Conservation (phyloP, 2,329 filamentous ascomycete genomes). For the Aspergillus bombycis region DNA sequence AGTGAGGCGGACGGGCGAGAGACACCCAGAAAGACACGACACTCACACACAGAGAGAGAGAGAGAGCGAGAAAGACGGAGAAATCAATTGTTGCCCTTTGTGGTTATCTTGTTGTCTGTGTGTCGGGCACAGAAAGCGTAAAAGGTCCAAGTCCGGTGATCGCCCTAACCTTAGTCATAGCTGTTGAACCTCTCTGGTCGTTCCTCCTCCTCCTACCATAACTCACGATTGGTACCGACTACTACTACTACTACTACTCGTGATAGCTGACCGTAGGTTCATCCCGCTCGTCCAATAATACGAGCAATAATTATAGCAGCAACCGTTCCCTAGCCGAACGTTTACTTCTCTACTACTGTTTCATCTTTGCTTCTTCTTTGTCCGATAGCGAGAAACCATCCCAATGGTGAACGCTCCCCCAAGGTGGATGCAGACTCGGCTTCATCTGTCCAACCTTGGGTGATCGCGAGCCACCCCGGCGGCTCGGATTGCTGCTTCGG, state of each 20-base stretch:
- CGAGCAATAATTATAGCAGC: not conserved
- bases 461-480: conserved; percentile 1
- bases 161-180: not conserved
- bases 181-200: not conserved
- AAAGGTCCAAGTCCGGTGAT: not conserved
- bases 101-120: not conserved
- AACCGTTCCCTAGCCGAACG: too few species aligned
- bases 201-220: too few species aligned
- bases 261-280: not conserved
- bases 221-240: too few species aligned
- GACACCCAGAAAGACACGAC: not conserved
- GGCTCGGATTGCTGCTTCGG: not conserved
- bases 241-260: too few species aligned
- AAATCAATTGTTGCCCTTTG: conserved; percentile 1
- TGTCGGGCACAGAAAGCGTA: conserved; percentile 3
- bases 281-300: not conserved
- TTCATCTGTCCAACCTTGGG: not conserved
- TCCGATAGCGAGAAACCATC: not conserved
- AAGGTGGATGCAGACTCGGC: not conserved
- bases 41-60: not conserved
- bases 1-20: not conserved
- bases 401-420: not conserved
- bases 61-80: not conserved
- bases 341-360: not conserved
- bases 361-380: not conserved